These are phyloP conservation scores for Uronychia setigera DNA, from an alignment of 73 alveolate species.

Conservation along the genomic window DNA sequence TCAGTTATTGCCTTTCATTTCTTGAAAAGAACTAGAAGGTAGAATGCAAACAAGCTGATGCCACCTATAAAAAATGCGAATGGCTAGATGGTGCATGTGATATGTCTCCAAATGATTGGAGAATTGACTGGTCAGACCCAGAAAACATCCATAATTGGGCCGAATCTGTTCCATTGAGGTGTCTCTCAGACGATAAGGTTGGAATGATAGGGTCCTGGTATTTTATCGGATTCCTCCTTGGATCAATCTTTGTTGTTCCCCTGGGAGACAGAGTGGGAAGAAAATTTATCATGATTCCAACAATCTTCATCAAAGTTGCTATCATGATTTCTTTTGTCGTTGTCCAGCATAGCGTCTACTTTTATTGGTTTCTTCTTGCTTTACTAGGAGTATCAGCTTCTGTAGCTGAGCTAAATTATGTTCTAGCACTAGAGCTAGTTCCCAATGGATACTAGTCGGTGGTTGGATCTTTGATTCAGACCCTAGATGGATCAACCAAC, in stretches of 20 bases:
- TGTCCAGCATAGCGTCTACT: not conserved
- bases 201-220: conserved; percentile 9
- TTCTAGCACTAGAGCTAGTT: not conserved
- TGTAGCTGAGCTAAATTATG: not conserved
- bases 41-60: not conserved
- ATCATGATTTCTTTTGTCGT: not conserved
- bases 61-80: not conserved
- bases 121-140: not conserved
- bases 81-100: not conserved
- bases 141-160: not conserved
- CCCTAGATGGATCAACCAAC: not conserved
- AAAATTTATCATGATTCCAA: not conserved
- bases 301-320: not conserved
- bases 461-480: not conserved
- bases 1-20: not conserved
- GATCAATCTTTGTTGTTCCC: not conserved
- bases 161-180: not conserved
- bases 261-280: conserved; percentile 8
- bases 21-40: not conserved
- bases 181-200: not conserved
- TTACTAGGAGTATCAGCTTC: not conserved
- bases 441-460: not conserved
- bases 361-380: not conserved
- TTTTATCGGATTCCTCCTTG: conserved; percentile 9
- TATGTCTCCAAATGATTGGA: not conserved